A percentile compares a stretch with the other conserved stretches of the same genome.
phyloP scores from a whole-genome alignment of 495 filamentous ascomycete species.

The Penicillium angulare region DNA sequence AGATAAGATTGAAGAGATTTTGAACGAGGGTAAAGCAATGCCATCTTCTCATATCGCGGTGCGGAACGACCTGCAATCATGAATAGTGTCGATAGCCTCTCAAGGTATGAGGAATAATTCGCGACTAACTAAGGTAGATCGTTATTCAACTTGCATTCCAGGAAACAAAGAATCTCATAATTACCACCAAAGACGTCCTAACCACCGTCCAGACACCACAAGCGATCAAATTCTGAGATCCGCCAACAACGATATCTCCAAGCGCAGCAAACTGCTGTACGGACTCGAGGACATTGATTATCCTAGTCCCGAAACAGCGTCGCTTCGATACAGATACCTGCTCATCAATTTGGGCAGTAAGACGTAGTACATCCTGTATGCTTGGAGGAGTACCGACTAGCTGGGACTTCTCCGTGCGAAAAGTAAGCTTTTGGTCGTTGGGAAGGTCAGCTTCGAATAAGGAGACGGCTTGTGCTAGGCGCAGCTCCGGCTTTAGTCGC shows the following conservation, averaged over 20 bases:
- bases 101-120: conserved; percentile 25
- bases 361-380: conserved; percentile 35
- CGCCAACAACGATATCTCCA: conserved; percentile 43
- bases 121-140: not conserved
- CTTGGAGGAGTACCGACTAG: conserved; percentile 12
- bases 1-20: conserved; percentile 33
- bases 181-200: conserved; percentile 39
- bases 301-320: conserved; percentile 40
- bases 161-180: no score
- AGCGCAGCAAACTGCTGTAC: conserved; percentile 44
- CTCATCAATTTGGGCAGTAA: conserved; percentile 41
- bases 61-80: conserved; percentile 38
- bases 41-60: conserved; percentile 38
- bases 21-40: conserved; percentile 38
- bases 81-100: conserved; percentile 39
- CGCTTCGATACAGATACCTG: not conserved
- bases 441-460: conserved; percentile 39
- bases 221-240: conserved; percentile 44
- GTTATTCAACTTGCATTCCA: no score
- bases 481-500: conserved; percentile 36
- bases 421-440: conserved; percentile 32
- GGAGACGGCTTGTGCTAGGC: conserved; percentile 41
- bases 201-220: conserved; percentile 44
- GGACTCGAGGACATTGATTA: conserved; percentile 39
- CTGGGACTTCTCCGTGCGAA: conserved; percentile 23